Percentiles rank a stretch among this genome's conserved stretches.
phyloP scores from a whole-genome alignment of 805 yeast genomes.

The Maudiozyma pseudohumilis region DNA sequence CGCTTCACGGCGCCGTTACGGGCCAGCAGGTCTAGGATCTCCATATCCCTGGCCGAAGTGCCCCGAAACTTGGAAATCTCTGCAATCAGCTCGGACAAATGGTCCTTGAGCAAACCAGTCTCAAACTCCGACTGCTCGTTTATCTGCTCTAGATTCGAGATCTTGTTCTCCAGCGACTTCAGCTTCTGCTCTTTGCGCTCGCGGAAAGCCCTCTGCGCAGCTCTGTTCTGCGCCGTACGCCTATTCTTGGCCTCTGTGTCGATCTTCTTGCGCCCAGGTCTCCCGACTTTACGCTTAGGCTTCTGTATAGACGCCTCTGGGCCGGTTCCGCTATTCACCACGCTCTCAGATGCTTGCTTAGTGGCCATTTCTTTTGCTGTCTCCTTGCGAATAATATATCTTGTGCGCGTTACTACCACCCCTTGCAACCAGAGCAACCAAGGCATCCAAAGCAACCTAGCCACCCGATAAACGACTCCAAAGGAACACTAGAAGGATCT shows the following conservation, averaged over 20 bases:
- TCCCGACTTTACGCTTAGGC: slow-evolving; percentile 27
- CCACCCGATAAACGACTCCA: too few relatives aligned
- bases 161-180: slow-evolving; percentile 76
- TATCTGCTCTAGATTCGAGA: slow-evolving; percentile 59
- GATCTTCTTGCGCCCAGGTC: slow-evolving; percentile 77
- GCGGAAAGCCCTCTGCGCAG: slow-evolving; percentile 96
- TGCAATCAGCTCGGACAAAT: slow-evolving; percentile 60
- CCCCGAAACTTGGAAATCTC: slow-evolving; percentile 59
- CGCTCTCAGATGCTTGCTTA: too few relatives aligned
- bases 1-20: neutral
- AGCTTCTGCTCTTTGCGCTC: slow-evolving; percentile 86
- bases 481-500: too few relatives aligned
- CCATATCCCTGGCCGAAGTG: slow-evolving; percentile 19
- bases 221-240: slow-evolving; percentile 93
- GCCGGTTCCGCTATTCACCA: too few relatives aligned
- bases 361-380: too few relatives aligned
- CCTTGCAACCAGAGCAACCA: too few relatives aligned
- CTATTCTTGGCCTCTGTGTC: slow-evolving; percentile 74
- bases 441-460: too few relatives aligned
- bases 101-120: slow-evolving; percentile 61
- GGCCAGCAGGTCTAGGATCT: slow-evolving; percentile 6
- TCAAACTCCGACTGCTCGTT: slow-evolving; percentile 61
- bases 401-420: too few relatives aligned
- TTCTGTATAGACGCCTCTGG: neutral
- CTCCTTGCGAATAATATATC: too few relatives aligned